Conservation (phyloP, 371 early-diverging fungal species). For the Saksenaea oblongispora region DNA sequence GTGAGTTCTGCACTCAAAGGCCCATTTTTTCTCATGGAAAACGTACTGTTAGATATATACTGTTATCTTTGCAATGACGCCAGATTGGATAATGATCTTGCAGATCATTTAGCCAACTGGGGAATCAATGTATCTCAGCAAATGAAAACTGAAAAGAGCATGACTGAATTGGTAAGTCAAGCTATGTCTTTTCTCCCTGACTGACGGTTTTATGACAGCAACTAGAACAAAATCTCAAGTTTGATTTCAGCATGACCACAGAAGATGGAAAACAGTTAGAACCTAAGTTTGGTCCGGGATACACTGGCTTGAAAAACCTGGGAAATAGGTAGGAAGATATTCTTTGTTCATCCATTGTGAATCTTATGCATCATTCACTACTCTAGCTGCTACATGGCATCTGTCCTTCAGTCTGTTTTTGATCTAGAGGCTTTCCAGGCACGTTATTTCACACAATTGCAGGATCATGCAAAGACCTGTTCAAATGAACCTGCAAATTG, state of each 20-base stretch:
- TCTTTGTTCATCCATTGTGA: neutral
- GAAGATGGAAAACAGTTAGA: conserved; percentile 89
- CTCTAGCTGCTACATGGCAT: conserved; percentile 93
- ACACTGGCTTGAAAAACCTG: conserved; percentile 91
- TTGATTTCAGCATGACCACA: conserved; percentile 96
- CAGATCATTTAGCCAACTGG: conserved; percentile 77
- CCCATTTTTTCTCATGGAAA: neutral
- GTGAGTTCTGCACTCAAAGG: conserved; percentile 25
- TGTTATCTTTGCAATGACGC: conserved; percentile 93
- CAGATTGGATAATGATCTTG: conserved; percentile 77
- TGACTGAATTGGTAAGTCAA: conserved; percentile 80
- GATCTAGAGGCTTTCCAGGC: conserved; percentile 70
- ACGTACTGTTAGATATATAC: conserved; percentile 72
- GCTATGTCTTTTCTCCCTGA: neutral
- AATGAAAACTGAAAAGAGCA: conserved; percentile 89
- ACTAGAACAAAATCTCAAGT: conserved; percentile 93
- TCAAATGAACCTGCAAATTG: conserved; percentile 67
- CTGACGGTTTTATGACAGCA: conserved; percentile 47
- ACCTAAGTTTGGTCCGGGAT: conserved; percentile 87
- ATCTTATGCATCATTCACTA: too few relatives aligned
- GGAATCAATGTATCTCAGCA: conserved; percentile 86
- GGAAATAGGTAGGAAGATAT: conserved; percentile 78
- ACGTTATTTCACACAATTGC: conserved; percentile 53
- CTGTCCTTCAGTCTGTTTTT: conserved; percentile 87
- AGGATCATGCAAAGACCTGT: conserved; percentile 72